Evolutionary conservation across 371 early-diverging fungal genomes (phyloP), one percentile per base, ranked within the genome.

Genomic region (Mortierella sp.): DNA sequence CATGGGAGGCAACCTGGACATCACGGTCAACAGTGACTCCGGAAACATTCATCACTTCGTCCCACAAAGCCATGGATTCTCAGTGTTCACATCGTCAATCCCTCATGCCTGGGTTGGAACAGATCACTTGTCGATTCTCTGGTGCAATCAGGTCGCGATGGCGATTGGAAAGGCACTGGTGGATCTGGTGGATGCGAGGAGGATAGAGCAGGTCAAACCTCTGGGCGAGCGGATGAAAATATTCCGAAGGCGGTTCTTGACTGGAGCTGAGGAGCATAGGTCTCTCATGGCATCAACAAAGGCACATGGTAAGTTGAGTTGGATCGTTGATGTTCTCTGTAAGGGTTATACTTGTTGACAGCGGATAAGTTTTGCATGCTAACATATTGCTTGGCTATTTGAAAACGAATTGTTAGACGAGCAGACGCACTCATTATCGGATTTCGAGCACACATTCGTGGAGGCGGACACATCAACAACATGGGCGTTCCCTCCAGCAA

Each of bases 1-100:
- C 69, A 96, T 97, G 54, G 96, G 97, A 43, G 99, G 99, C 26
- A 96, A 93, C 51, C 90, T 94, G 69, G 99, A 99, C 82, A 91
- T 91, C 51, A 95, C 96, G 74, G 92, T 97, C n/a, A 94, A 93
- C 73, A 96, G 96, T 6, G 95, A 94, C 54, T 88, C 94, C 26
- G 91, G 96, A 19, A 94, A 95, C 72, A 90, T 97, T 9, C 93
- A 93, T 1, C 83, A 91, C 0, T 89, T 98, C 73, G 88, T 97
- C 1, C 94, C 95, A 0, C 78, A 90, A 2, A 88, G 87, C 0
- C 90, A 95, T 80, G 96, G 97, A 0, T 94, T 96, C 69, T 96
- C 95, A n/a, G 93, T 94, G 6, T 93, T 93, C 48, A 91, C 97
- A 5, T 94, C 97, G 0, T 93, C 93, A 0, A 92, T 98, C 44